phyloP scores from a whole-genome alignment of 2,329 filamentous ascomycete species.

The Pyrenophora teres region DNA sequence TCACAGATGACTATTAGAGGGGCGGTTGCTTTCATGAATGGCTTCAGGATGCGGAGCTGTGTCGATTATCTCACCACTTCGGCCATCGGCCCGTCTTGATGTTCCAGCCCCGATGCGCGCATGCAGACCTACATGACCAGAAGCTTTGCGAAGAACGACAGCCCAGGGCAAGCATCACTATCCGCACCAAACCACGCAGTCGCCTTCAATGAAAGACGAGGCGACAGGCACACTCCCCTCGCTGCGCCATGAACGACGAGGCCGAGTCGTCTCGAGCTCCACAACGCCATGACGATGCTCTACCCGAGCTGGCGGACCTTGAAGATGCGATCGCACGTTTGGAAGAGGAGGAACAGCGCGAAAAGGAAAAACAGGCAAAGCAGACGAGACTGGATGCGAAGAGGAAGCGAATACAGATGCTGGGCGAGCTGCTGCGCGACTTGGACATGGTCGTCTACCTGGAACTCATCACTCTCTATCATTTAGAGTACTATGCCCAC shows the following conservation, averaged over 20 bases:
- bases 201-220: conserved; percentile 36
- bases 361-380: conserved; percentile 26
- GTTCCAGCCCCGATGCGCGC: conserved; percentile 37
- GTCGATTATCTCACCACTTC: conserved; percentile 48
- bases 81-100: conserved; percentile 34
- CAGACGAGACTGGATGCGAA: conserved; percentile 42
- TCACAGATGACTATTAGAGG: neutral
- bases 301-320: conserved; percentile 16
- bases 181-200: conserved; percentile 8
- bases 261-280: conserved; percentile 43
- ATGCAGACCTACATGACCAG: conserved; percentile 20
- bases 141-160: conserved; percentile 13
- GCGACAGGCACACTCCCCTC: conserved; percentile 11
- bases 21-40: conserved; percentile 1
- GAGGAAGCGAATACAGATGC: conserved; percentile 44
- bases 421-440: conserved; percentile 62
- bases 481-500: conserved; percentile 61
- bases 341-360: conserved; percentile 27
- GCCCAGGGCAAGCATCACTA: conserved; percentile 14
- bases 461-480: conserved; percentile 65
- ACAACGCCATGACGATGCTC: conserved; percentile 24
- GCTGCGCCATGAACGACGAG: conserved; percentile 48
- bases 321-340: conserved; percentile 19
- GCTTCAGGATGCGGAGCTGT: conserved; percentile 22
- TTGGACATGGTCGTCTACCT: conserved; percentile 66